phyloP scores from a whole-genome alignment of 1,139 yeast genomes.

The Geotrichum australiense region DNA sequence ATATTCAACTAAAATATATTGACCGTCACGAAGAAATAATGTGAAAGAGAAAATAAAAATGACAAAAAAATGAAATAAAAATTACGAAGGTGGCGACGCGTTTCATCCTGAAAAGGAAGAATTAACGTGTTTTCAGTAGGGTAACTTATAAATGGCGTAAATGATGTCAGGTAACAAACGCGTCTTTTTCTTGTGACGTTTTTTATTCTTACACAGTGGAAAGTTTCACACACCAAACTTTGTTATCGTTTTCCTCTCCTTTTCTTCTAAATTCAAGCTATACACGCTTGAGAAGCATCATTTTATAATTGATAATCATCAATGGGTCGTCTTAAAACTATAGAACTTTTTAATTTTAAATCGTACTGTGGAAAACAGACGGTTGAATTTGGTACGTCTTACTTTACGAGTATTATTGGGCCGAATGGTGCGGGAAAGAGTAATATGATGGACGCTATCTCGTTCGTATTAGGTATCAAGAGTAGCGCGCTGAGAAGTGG shows the following conservation, averaged over 20 bases:
- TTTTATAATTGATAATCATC: not conserved
- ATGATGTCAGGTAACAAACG: not conserved
- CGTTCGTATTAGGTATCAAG: slow-evolving; percentile 86
- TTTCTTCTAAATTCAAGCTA: not conserved
- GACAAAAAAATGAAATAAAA: slow-evolving; percentile 2
- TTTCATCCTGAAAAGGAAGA: not conserved
- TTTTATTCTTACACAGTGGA: not conserved
- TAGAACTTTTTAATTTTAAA: slow-evolving; percentile 68
- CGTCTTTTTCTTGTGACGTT: not conserved
- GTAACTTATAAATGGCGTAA: slow-evolving; percentile 7
- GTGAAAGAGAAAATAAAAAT: slow-evolving; percentile 1
- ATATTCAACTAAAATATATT: not conserved
- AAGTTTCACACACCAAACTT: not conserved
- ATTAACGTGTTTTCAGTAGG: slow-evolving; percentile 5
- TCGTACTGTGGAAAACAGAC: slow-evolving; percentile 73
- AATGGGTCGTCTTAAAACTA: slow-evolving; percentile 30
- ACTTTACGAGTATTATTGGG: slow-evolving; percentile 88
- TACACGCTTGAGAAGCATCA: not conserved
- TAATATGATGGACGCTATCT: slow-evolving; percentile 96
- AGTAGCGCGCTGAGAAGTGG: slow-evolving; percentile 71
- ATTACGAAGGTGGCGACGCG: slow-evolving; percentile 9
- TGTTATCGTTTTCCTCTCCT: slow-evolving; percentile 5
- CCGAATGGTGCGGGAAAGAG: slow-evolving; percentile 98
- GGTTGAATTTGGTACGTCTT: slow-evolving; percentile 76
- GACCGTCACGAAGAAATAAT: not conserved